Percentiles rank a stretch among this genome's conserved stretches.
Evolutionary conservation across 352 stramenopile genomes (phyloP).

Genomic region (Phytophthora fragariae): DNA sequence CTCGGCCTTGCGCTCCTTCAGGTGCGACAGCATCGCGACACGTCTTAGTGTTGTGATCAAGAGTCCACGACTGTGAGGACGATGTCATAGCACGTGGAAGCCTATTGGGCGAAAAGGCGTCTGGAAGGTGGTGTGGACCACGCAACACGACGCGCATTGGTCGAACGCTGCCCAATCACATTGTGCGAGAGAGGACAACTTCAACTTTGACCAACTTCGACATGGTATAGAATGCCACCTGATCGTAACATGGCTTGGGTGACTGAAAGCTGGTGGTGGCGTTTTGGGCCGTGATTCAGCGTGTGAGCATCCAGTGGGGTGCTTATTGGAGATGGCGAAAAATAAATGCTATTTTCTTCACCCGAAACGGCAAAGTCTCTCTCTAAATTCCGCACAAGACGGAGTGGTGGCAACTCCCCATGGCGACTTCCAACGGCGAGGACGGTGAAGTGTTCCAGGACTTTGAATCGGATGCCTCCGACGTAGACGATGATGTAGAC

Average conservation of each 20-base stretch:
- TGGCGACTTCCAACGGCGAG: conserved; percentile 12
- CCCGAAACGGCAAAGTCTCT: conserved; percentile 8
- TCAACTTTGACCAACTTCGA: conserved; percentile 19
- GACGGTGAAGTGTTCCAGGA: conserved; percentile 58
- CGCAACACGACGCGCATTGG: not conserved
- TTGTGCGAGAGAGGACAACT: not conserved
- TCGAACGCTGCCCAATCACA: conserved; percentile 20
- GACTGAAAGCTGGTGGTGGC: too few species aligned
- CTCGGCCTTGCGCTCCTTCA: conserved; percentile 66
- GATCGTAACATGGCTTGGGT: too few species aligned
- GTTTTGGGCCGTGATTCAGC: not conserved
- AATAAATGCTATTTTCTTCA: not conserved
- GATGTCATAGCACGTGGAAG: not conserved
- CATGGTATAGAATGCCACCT: not conserved
- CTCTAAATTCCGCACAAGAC: conserved; percentile 16
- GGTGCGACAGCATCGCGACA: conserved; percentile 43
- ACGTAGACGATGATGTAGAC: conserved; percentile 35
- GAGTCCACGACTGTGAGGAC: conserved; percentile 1
- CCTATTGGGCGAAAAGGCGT: not conserved
- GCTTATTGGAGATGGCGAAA: not conserved
- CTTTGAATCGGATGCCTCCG: conserved; percentile 50
- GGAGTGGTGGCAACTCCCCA: not conserved
- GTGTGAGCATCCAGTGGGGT: not conserved
- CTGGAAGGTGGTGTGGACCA: conserved; percentile 25
- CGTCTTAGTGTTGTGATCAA: conserved; percentile 13